Base-by-base conservation (phyloP, 345 rosid species). In the Sonneratia alba region DNA sequence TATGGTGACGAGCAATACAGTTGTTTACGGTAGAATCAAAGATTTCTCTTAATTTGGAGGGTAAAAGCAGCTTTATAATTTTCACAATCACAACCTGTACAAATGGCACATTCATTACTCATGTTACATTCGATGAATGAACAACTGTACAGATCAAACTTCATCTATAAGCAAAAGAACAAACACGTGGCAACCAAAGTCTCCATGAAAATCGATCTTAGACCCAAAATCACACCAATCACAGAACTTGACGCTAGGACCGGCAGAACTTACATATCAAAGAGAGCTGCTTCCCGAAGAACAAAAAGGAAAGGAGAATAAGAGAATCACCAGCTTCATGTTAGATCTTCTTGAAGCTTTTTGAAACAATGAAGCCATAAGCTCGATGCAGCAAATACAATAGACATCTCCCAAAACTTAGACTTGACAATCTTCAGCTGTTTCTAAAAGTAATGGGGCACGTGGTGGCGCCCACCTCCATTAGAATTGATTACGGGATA, bases 401-500 rank as follows among this genome's bases (percentile, higher is more conserved):
- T 72, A 68, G 55, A 45, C 49, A 43, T 37, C 55, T 32, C 45
- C 53, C 55, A 43, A 19, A 27, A 42, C 70, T 12, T 43, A 16
- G 55, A 34, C 53, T 65, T 65, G 73, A 66, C 67, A 48, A 42
- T 32, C 19, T 74, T 87, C 85, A 36, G 74, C 70, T 0, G 86
- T 42, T 85, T 69, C 15, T 88, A 87, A 69, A 85, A 86, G 37
- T 77, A 74, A 42, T 83, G 77, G 16, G 87, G 85, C 87, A 89
- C 78, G 79, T 71, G 74, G 43, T 38, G 15, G 2, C 72, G 79
- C 53, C 87, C 86, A 67, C 81, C 78, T 76, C 96, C 96, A 51
- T 88, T 90, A 21, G 91, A 88, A 66, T 86, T 89, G 42, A 86
- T 77, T 72, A 77, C 83, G 70, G 77, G 81, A 55, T 80, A 85